Evolutionary conservation across 2,329 filamentous ascomycete species (phyloP).

Genomic region (Colletotrichum sp.): DNA sequence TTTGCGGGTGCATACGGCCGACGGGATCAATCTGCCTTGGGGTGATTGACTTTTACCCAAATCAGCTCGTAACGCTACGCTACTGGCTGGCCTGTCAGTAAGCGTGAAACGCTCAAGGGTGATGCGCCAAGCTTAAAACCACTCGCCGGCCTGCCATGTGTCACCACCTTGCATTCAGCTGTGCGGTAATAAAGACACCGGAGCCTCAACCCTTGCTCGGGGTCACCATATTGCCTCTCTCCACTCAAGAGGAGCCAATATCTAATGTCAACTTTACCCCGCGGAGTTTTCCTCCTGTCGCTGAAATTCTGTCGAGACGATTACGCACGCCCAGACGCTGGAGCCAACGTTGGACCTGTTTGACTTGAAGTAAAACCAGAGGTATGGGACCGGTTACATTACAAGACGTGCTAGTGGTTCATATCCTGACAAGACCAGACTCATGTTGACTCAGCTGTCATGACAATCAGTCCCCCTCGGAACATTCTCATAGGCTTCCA

Average conservation of each 20-base stretch:
- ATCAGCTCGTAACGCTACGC: neutral
- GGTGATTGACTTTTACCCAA: neutral
- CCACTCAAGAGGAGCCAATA: neutral
- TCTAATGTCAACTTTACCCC: neutral
- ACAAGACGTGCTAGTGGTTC: neutral
- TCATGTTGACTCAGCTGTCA: neutral
- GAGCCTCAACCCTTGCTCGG: neutral
- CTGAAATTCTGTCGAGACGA: neutral
- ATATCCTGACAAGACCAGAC: neutral
- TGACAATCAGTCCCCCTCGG: neutral
- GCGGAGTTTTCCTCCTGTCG: neutral
- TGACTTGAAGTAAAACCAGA: neutral
- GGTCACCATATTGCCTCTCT: neutral
- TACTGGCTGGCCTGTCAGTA: neutral
- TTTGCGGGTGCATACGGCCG: neutral
- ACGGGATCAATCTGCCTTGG: neutral
- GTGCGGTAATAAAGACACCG: neutral
- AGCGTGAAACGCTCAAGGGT: conserved; percentile 1
- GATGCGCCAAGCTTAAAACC: neutral
- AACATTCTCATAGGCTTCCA: neutral
- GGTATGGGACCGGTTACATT: neutral
- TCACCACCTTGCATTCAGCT: neutral
- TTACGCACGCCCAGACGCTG: neutral
- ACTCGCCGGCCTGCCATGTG: neutral
- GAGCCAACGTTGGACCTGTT: neutral